These are phyloP conservation scores for Coemansia furcata DNA, from an alignment of 192 early-diverging fungal species.

Conservation along the genomic window DNA sequence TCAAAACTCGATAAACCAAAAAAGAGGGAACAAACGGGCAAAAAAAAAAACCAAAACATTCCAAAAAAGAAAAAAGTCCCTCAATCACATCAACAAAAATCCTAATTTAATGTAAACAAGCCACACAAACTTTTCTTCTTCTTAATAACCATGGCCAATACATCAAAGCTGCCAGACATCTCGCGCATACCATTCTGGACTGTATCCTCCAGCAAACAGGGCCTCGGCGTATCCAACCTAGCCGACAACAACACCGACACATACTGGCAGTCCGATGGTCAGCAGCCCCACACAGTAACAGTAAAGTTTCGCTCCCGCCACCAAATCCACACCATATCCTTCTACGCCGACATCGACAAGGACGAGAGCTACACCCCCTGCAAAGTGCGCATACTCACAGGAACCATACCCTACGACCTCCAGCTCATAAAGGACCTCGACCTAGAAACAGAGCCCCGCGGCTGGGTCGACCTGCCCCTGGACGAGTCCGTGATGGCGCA, in stretches of 20 bases:
- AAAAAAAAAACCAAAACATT: neutral
- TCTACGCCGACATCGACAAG: constrained; percentile 32
- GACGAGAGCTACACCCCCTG: constrained; percentile 55
- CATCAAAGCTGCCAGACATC: constrained; percentile 14
- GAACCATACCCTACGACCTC: constrained; percentile 29
- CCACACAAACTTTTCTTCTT: neutral
- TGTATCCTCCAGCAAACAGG: constrained; percentile 39
- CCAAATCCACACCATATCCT: constrained; percentile 24
- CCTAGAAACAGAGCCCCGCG: constrained; percentile 22
- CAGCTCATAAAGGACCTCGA: constrained; percentile 19
- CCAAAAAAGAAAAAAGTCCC: neutral
- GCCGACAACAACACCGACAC: constrained; percentile 23
- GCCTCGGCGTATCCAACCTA: constrained; percentile 24
- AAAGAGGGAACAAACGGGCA: neutral
- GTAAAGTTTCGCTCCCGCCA: constrained; percentile 24
- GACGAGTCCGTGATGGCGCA: constrained; percentile 31
- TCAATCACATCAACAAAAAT: neutral
- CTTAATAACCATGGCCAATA: neutral
- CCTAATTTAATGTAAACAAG: constrained; percentile 17
- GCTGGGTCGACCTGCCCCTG: constrained; percentile 33
- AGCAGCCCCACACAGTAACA: constrained; percentile 37
- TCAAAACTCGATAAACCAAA: constrained; percentile 13
- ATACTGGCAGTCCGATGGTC: constrained; percentile 53
- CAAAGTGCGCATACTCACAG: constrained; percentile 17
- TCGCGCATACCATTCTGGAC: constrained; percentile 21